phyloP scores from a whole-genome alignment of 164 flowering plant genomes.

The Buxus sempervirens region DNA sequence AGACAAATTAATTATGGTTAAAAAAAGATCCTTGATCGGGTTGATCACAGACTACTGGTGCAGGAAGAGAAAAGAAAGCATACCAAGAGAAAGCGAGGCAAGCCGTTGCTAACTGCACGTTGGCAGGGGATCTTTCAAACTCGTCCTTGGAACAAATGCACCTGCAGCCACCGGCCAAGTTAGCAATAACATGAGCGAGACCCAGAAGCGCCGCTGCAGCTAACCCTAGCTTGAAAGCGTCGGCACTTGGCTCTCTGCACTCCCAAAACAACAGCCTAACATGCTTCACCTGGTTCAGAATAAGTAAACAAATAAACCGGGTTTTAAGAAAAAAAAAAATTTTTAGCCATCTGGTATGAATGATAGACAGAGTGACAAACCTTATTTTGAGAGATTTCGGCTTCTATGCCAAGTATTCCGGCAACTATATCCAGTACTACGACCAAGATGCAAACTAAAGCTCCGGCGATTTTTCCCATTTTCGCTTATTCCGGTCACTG shows the following conservation, averaged over 20 bases:
- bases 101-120: slow-evolving; percentile 52
- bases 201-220: slow-evolving; percentile 58
- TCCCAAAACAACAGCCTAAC: slow-evolving; percentile 70
- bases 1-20: too few species aligned
- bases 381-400: slow-evolving; percentile 80
- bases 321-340: background rate
- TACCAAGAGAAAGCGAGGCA: slow-evolving; percentile 81
- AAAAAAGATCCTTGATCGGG: too few species aligned
- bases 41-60: too few species aligned
- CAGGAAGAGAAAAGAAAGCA: background rate
- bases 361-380: slow-evolving; percentile 24
- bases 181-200: slow-evolving; percentile 68
- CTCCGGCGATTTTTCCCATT: slow-evolving; percentile 37
- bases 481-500: background rate
- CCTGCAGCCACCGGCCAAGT: slow-evolving; percentile 67
- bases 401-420: slow-evolving; percentile 85
- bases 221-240: slow-evolving; percentile 70
- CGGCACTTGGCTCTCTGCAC: slow-evolving; percentile 79
- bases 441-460: slow-evolving; percentile 53
- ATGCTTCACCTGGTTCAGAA: slow-evolving; percentile 54
- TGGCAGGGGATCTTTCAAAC: slow-evolving; percentile 50
- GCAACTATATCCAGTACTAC: slow-evolving; percentile 63
- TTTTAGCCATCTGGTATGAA: background rate
- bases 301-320: background rate
- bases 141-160: slow-evolving; percentile 72